A percentile compares a stretch with the other conserved stretches of the same genome.
Evolutionary conservation across 768 basidiomycete species (phyloP).

Genomic region (Fibroporia radiculosa): DNA sequence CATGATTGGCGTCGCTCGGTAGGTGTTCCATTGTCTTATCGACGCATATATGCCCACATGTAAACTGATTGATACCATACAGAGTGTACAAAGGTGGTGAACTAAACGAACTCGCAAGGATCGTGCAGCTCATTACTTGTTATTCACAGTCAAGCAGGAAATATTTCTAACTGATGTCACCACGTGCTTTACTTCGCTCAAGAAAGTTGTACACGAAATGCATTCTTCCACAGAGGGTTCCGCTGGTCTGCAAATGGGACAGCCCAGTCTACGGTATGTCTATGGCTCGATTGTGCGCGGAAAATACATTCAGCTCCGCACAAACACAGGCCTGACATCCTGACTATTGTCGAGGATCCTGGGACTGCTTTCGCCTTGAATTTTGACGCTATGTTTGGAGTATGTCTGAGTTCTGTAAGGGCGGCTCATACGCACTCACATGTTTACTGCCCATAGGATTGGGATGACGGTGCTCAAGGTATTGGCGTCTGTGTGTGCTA

Average conservation of each 20-base stretch:
- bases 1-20: slow-evolving; percentile 88
- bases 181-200: slow-evolving; percentile 66
- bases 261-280: slow-evolving; percentile 54
- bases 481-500: background rate
- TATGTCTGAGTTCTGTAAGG: slow-evolving; percentile 24
- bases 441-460: slow-evolving; percentile 5
- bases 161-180: slow-evolving; percentile 77
- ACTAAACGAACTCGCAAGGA: background rate
- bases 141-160: slow-evolving; percentile 74
- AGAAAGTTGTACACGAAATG: slow-evolving; percentile 69
- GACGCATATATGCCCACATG: slow-evolving; percentile 17
- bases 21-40: slow-evolving; percentile 14
- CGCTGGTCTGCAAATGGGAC: slow-evolving; percentile 62
- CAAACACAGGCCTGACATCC: slow-evolving; percentile 22
- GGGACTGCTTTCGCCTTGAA: slow-evolving; percentile 42
- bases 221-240: slow-evolving; percentile 36
- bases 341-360: slow-evolving; percentile 40
- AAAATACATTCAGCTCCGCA: background rate
- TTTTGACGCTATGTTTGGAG: slow-evolving; percentile 59
- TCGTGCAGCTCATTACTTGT: no score
- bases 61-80: background rate
- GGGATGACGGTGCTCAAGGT: slow-evolving; percentile 10
- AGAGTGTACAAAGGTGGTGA: slow-evolving; percentile 43
- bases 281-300: background rate
- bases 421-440: background rate